phyloP scores from a whole-genome alignment of 2,329 filamentous ascomycete genomes.

The Colletotrichum musicola region DNA sequence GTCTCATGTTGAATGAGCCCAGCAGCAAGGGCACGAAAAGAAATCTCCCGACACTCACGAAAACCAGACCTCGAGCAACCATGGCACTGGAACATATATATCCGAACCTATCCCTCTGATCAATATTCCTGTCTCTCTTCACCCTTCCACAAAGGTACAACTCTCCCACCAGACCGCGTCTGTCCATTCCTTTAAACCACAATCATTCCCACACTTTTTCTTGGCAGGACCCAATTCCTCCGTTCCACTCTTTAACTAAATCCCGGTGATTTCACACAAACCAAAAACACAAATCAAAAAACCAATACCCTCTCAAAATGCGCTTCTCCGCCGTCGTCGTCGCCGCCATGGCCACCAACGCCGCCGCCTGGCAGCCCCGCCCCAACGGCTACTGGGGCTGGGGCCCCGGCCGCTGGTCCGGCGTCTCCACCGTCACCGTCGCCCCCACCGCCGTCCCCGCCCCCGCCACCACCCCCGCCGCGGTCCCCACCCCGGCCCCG shows the following conservation, averaged over 20 bases:
- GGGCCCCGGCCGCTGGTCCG: conserved; percentile 10
- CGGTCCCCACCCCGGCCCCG: conserved; percentile 9
- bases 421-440: conserved; percentile 12
- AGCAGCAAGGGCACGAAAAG: conserved; percentile 2
- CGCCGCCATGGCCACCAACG: conserved; percentile 35
- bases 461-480: not conserved
- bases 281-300: not conserved
- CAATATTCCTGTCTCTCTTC: not conserved
- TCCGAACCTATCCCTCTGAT: not conserved
- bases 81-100: too few species aligned
- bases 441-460: conserved; percentile 15
- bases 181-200: conserved; percentile 31
- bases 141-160: conserved; percentile 11
- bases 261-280: conserved; percentile 35
- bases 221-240: conserved; percentile 36
- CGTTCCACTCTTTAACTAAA: conserved; percentile 26
- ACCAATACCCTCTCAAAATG: conserved; percentile 29
- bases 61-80: too few species aligned
- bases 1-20: conserved; percentile 33
- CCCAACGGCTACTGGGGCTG: conserved; percentile 24
- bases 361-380: conserved; percentile 27
- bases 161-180: conserved; percentile 10
- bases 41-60: conserved; percentile 7
- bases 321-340: conserved; percentile 36
- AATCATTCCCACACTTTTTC: conserved; percentile 12